Conservation (phyloP, 106 monocot genomes). For the Dactylorhiza incarnata region DNA sequence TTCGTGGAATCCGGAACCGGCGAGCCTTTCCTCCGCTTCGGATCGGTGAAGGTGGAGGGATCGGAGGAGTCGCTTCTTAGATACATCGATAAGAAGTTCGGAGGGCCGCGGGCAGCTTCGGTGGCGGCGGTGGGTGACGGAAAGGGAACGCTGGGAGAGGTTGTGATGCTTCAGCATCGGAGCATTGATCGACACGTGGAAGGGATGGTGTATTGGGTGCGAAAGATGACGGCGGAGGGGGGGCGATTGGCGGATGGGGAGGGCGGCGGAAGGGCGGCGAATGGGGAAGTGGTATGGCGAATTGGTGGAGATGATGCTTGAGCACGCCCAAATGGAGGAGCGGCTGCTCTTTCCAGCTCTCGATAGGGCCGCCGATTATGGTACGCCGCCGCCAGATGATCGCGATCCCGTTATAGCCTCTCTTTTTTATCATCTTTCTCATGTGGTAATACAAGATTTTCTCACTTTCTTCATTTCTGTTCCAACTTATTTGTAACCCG, state of each 20-base stretch:
- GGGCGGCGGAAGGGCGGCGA: conserved; percentile 31
- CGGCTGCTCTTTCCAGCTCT: conserved; percentile 58
- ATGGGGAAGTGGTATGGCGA: conserved; percentile 43
- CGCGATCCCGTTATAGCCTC: background rate
- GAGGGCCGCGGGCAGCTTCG: conserved; percentile 21
- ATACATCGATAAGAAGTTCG: conserved; percentile 37
- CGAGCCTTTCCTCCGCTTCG: conserved; percentile 27
- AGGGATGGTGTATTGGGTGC: conserved; percentile 46
- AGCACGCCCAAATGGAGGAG: conserved; percentile 98
- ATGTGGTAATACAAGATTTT: too few species aligned
- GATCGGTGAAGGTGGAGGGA: conserved; percentile 25
- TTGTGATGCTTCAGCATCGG: conserved; percentile 54
- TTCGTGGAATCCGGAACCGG: conserved; percentile 25
- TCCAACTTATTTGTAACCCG: too few species aligned
- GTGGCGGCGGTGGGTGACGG: background rate
- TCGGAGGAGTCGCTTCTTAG: conserved; percentile 33
- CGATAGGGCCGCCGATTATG: conserved; percentile 34
- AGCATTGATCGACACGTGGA: conserved; percentile 63
- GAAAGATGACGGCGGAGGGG: conserved; percentile 21
- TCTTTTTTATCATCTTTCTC: background rate
- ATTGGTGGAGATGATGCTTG: conserved; percentile 72
- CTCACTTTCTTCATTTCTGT: background rate
- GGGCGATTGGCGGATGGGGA: conserved; percentile 10
- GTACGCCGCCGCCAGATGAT: conserved; percentile 10
- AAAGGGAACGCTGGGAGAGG: conserved; percentile 13